Percentiles rank a stretch among this genome's conserved stretches.
These are phyloP conservation scores for Verticillium tricorpus DNA, from an alignment of 2,329 filamentous ascomycete genomes.

Conservation along the genomic window DNA sequence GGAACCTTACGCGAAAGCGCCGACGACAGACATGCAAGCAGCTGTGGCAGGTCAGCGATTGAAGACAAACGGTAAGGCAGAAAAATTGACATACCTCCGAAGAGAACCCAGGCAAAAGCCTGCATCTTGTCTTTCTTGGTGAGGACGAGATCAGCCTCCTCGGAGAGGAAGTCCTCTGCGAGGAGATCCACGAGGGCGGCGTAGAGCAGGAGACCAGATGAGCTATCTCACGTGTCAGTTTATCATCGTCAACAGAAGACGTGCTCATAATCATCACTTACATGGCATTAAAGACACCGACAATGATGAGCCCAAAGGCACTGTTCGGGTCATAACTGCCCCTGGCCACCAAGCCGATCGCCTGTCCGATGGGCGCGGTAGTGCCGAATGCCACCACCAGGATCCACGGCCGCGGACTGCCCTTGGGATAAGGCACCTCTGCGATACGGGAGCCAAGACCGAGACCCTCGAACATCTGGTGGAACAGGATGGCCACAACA, in stretches of 20 bases:
- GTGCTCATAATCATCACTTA: slow-evolving; percentile 24
- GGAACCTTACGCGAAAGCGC: slow-evolving; percentile 33
- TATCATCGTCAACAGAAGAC: not conserved
- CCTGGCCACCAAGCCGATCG: slow-evolving; percentile 54
- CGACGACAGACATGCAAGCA: slow-evolving; percentile 41
- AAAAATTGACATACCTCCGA: slow-evolving; percentile 39
- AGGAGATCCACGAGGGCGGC: slow-evolving; percentile 60
- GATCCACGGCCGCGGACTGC: slow-evolving; percentile 54
- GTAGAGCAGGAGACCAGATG: slow-evolving; percentile 57
- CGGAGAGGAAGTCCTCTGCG: slow-evolving; percentile 61
- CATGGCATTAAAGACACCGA: slow-evolving; percentile 63
- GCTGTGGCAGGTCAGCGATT: slow-evolving; percentile 22
- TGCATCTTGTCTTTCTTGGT: slow-evolving; percentile 46
- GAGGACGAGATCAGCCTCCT: slow-evolving; percentile 46
- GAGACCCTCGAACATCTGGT: slow-evolving; percentile 66
- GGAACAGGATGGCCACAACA: slow-evolving; percentile 66
- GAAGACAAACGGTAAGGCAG: not conserved
- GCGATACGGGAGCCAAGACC: slow-evolving; percentile 68
- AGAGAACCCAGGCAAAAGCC: slow-evolving; percentile 47
- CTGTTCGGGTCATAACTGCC: slow-evolving; percentile 59
- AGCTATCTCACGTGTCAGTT: slow-evolving; percentile 28
- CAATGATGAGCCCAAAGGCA: slow-evolving; percentile 59
- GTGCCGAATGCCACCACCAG: slow-evolving; percentile 61
- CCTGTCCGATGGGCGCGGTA: slow-evolving; percentile 79
- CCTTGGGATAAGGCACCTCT: slow-evolving; percentile 54